Percentiles rank a stretch among this genome's conserved stretches.
phyloP scores from a whole-genome alignment of 169 alveolate genomes.

The Cryptosporidium meleagridis region DNA sequence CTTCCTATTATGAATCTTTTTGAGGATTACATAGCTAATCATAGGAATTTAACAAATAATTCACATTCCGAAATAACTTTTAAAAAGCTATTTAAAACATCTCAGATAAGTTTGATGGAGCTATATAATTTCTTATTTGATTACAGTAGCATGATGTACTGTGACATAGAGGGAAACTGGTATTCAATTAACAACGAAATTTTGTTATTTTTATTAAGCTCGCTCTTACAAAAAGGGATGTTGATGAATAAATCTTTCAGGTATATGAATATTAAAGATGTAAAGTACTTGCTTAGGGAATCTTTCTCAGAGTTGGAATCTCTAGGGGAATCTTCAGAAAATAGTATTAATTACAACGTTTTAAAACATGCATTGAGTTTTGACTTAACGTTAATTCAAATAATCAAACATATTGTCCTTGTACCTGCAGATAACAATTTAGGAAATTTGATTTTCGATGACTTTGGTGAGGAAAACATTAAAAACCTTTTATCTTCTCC shows the following conservation, averaged over 20 bases:
- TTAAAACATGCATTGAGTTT: slow-evolving; percentile 64
- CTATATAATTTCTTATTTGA: slow-evolving; percentile 36
- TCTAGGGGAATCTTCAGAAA: background rate
- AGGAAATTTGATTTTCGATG: background rate
- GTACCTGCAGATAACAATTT: background rate
- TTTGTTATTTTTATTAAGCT: background rate
- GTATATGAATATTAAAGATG: background rate
- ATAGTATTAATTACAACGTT: background rate
- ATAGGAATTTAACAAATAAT: background rate
- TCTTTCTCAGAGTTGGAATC: background rate
- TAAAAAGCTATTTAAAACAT: slow-evolving; percentile 6
- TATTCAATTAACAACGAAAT: slow-evolving; percentile 30
- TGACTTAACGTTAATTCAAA: slow-evolving; percentile 20
- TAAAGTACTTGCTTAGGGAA: background rate
- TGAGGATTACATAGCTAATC: slow-evolving; percentile 12
- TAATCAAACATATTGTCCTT: slow-evolving; percentile 16
- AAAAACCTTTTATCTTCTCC: background rate
- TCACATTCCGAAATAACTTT: slow-evolving; percentile 7
- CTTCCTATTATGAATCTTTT: slow-evolving; percentile 9
- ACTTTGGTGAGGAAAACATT: background rate
- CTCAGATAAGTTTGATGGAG: slow-evolving; percentile 31
- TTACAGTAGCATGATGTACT: slow-evolving; percentile 35
- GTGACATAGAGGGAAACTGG: slow-evolving; percentile 48
- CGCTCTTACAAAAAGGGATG: slow-evolving; percentile 33
- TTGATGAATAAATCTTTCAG: slow-evolving; percentile 7